Percentiles rank a stretch among this genome's conserved stretches.
These are phyloP conservation scores for Yarrowia deformans DNA, from an alignment of 805 yeast genomes.

Conservation along the genomic window DNA sequence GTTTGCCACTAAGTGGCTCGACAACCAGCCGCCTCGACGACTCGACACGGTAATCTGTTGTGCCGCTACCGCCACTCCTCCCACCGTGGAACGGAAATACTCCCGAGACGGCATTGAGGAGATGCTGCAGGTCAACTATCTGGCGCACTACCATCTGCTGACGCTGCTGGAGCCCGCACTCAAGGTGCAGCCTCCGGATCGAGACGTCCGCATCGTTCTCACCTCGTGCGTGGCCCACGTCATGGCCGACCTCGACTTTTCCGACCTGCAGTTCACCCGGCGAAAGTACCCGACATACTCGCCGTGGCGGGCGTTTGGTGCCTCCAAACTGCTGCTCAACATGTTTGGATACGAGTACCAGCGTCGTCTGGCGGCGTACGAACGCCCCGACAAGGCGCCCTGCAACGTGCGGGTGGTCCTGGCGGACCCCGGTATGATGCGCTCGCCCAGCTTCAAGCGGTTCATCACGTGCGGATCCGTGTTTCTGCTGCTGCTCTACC, in stretches of 20 bases:
- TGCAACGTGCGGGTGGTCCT: slow-evolving; percentile 72
- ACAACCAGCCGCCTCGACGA: slow-evolving; percentile 87
- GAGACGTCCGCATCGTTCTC: slow-evolving; percentile 87
- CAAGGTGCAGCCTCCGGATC: slow-evolving; percentile 89
- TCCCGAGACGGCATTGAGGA: slow-evolving; percentile 84
- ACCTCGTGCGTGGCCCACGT: slow-evolving; percentile 81
- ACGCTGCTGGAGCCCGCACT: slow-evolving; percentile 83
- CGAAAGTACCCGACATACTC: slow-evolving; percentile 63
- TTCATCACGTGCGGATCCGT: slow-evolving; percentile 78
- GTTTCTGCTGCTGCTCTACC: slow-evolving; percentile 65
- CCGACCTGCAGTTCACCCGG: slow-evolving; percentile 68
- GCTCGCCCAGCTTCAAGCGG: slow-evolving; percentile 85
- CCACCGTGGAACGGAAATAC: slow-evolving; percentile 66
- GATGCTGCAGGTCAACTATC: slow-evolving; percentile 84
- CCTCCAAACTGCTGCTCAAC: slow-evolving; percentile 77
- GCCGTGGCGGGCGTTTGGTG: slow-evolving; percentile 82
- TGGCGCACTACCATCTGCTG: slow-evolving; percentile 80
- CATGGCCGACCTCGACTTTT: slow-evolving; percentile 67
- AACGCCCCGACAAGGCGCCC: slow-evolving; percentile 72
- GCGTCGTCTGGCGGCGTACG: slow-evolving; percentile 62
- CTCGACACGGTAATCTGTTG: slow-evolving; percentile 88
- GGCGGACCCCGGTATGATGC: slow-evolving; percentile 91
- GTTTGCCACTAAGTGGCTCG: slow-evolving; percentile 94
- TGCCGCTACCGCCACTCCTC: slow-evolving; percentile 84
- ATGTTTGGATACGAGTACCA: slow-evolving; percentile 84